Evolutionary conservation across 257 asterid genomes (phyloP).

Genomic region (Linaria vulgaris): DNA sequence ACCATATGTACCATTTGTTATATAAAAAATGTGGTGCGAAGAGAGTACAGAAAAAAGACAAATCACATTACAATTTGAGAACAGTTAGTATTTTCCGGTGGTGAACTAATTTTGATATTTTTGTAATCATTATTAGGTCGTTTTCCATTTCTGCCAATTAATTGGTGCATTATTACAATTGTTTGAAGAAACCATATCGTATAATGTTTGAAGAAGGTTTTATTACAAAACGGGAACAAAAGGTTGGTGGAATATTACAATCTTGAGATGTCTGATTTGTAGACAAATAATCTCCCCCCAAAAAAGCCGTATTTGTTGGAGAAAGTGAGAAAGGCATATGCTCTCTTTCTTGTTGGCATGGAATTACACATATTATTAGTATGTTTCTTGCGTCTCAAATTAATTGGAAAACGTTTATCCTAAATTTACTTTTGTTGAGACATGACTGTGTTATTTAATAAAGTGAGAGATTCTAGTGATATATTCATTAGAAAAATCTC

Average conservation of each 20-base stretch:
- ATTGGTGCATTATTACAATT: background rate
- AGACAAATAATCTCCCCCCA: background rate
- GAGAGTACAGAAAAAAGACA: no score
- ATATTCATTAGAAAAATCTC: no score
- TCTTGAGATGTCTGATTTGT: background rate
- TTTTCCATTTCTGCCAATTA: background rate
- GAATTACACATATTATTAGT: background rate
- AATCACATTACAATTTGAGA: no score
- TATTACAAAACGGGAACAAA: background rate
- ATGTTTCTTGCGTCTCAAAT: background rate
- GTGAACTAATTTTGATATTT: no score
- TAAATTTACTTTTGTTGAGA: no score
- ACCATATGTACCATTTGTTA: no score
- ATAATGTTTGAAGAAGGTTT: background rate
- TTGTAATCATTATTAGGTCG: no score
- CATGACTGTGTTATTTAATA: no score
- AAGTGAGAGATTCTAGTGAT: no score
- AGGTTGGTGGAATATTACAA: conserved; percentile 15
- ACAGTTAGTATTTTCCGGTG: no score
- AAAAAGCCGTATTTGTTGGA: conserved; percentile 12
- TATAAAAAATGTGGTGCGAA: no score
- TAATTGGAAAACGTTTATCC: no score
- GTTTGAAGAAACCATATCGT: background rate
- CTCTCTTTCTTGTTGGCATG: background rate
- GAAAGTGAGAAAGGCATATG: background rate